phyloP scores from a whole-genome alignment of 108 stramenopile species.

The Pseudonitzschia multistriata region DNA sequence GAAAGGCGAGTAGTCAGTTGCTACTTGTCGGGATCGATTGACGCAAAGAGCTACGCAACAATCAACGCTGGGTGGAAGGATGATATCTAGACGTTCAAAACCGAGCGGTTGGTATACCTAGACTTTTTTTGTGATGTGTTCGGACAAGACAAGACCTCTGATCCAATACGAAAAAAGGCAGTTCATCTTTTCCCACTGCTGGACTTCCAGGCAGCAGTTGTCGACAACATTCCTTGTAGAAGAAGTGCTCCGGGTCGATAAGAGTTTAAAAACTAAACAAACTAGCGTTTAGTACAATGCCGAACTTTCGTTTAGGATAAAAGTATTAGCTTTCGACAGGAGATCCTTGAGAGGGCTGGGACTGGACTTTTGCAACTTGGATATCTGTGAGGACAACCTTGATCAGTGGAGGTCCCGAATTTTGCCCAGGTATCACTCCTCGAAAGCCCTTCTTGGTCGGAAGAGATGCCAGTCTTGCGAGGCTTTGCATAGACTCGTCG shows the following conservation, averaged over 20 bases:
- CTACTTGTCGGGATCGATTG: background rate
- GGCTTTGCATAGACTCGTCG: conserved; percentile 58
- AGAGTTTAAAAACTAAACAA: too few relatives aligned
- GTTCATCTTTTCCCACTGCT: too few relatives aligned
- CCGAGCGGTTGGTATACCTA: too few relatives aligned
- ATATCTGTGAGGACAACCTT: conserved; percentile 29
- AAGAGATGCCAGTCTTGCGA: conserved; percentile 60
- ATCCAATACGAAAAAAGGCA: too few relatives aligned
- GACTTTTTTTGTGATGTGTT: too few relatives aligned
- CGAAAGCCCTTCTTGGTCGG: conserved; percentile 67
- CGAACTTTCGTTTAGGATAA: too few relatives aligned
- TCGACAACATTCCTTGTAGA: too few relatives aligned
- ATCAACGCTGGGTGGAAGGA: background rate
- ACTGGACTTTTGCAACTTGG: conserved; percentile 11
- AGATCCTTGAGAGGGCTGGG: background rate
- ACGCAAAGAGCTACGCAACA: background rate
- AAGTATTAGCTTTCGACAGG: conserved; percentile 1
- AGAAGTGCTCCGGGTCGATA: too few relatives aligned
- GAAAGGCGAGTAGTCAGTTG: background rate
- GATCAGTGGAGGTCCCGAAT: conserved; percentile 49
- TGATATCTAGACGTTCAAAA: too few relatives aligned
- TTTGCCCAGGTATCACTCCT: conserved; percentile 60
- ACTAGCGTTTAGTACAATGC: too few relatives aligned
- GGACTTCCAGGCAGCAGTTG: too few relatives aligned
- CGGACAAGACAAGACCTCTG: too few relatives aligned